Evolutionary conservation across 2,329 filamentous ascomycete species (phyloP).

Genomic region (Penicillium sp.): DNA sequence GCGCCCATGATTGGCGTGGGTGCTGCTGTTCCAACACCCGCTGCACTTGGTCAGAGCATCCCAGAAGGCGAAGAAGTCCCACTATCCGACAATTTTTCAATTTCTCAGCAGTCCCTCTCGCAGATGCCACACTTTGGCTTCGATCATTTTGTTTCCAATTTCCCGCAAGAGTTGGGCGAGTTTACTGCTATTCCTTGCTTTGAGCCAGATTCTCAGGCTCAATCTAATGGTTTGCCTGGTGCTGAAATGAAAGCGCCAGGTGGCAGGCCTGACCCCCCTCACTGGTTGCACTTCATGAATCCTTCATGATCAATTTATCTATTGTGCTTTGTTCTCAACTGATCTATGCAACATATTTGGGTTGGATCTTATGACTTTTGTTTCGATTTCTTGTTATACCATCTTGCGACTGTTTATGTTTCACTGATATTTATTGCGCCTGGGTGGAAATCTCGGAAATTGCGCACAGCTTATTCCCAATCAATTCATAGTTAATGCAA

Average conservation of each 20-base stretch:
- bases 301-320: not conserved
- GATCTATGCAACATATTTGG: not conserved
- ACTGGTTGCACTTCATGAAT: slow-evolving; percentile 39
- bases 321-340: not conserved
- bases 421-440: not conserved
- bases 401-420: slow-evolving; percentile 7
- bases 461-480: not conserved
- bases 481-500: not conserved
- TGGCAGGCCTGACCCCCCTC: slow-evolving; percentile 25
- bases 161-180: slow-evolving; percentile 41
- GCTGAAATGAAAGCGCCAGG: slow-evolving; percentile 26
- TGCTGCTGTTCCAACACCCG: slow-evolving; percentile 6
- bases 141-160: slow-evolving; percentile 42
- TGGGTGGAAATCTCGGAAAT: not conserved
- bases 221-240: slow-evolving; percentile 15
- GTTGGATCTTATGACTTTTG: not conserved
- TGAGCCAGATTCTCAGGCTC: slow-evolving; percentile 32
- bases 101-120: slow-evolving; percentile 29
- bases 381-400: slow-evolving; percentile 18
- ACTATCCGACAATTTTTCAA: slow-evolving; percentile 28
- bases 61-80: slow-evolving; percentile 25
- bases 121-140: slow-evolving; percentile 37
- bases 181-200: slow-evolving; percentile 43
- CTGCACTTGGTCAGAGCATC: slow-evolving; percentile 11
- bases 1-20: slow-evolving; percentile 5